Evolutionary conservation across 2,329 filamentous ascomycete genomes (phyloP), one percentile per base, ranked within the genome.

Genomic region (Monosporascus sp.): DNA sequence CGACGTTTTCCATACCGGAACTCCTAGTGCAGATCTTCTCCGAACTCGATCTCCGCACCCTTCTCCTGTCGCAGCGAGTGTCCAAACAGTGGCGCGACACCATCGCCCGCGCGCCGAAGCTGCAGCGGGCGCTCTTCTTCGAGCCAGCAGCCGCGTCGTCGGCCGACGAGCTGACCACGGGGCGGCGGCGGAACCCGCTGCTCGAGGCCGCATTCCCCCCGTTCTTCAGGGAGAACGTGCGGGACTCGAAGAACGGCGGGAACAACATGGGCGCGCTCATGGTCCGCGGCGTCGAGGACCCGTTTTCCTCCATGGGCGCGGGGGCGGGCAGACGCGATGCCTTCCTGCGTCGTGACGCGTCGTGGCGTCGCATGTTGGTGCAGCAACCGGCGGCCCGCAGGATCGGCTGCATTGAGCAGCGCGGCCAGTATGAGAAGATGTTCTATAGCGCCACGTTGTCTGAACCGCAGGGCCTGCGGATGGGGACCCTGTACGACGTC

Each of bases 91-190:
- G 49, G 49, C 49, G 43, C 17, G 18, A 25, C 22, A 22, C 35
- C 22, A 44, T 50, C 15, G n/a, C 17, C 5, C n/a, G 31, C 22
- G 45, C 24, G 11, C 17, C 25, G n/a, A 24, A 36, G n/a, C 39
- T 50, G 39, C 49, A 50, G n/a, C 27, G 35, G 8, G 15, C n/a
- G n/a, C 49, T 50, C n/a, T 50, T 50, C 38, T 50, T 50, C 24
- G 7, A 45, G 8, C 49, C 49, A 11, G n/a, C 41, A 24, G 15
- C 44, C 14, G 49, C 49, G 17, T 9, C 11, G 15, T 14, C 17
- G 20, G 14, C n/a, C 17, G 39, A 36, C 9, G 49, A 50, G n/a
- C 4, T 50, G n/a, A 36, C 24, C 18, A 1, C 5, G 15, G 20
- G n/a, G 17, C 49, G 39, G 8, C 4, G 14, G 24, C 11, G 25